These are phyloP conservation scores for Xylariaceae sp. DNA, from an alignment of 2,329 filamentous ascomycete genomes.

Conservation along the genomic window DNA sequence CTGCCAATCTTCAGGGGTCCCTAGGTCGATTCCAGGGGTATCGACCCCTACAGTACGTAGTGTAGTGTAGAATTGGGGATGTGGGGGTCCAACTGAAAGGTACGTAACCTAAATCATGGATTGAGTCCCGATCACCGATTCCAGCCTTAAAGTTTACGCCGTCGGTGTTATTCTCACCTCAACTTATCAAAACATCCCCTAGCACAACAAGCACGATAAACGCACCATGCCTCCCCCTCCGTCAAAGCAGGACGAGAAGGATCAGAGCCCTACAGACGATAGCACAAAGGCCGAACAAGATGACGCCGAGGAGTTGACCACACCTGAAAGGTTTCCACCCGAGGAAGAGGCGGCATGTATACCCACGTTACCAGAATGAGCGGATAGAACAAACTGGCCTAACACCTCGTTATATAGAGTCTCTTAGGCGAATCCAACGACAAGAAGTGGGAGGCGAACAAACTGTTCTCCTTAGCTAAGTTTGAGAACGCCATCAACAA, in stretches of 20 bases:
- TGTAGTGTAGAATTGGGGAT: background rate
- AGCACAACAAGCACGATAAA: too few relatives aligned
- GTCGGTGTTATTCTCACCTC: background rate
- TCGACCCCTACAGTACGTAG: too few relatives aligned
- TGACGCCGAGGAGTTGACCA: slow-evolving; percentile 35
- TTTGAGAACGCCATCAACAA: slow-evolving; percentile 78
- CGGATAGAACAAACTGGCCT: background rate
- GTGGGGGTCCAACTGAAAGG: background rate
- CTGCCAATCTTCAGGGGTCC: background rate
- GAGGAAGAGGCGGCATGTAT: slow-evolving; percentile 59
- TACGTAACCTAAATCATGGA: background rate
- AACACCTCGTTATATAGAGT: slow-evolving; percentile 45
- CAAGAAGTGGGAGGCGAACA: slow-evolving; percentile 77
- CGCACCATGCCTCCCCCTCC: slow-evolving; percentile 21
- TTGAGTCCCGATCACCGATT: background rate
- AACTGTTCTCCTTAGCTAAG: slow-evolving; percentile 71
- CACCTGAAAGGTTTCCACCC: slow-evolving; percentile 49
- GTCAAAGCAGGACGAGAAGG: slow-evolving; percentile 7
- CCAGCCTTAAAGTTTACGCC: background rate
- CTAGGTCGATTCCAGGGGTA: too few relatives aligned
- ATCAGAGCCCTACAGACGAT: slow-evolving; percentile 9
- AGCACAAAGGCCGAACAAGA: slow-evolving; percentile 22
- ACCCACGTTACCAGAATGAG: slow-evolving; percentile 2
- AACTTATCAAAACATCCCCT: too few relatives aligned
- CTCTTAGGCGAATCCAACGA: slow-evolving; percentile 72